Evolutionary conservation across 352 stramenopile genomes (phyloP).

Genomic region (Globisporangium parvum): DNA sequence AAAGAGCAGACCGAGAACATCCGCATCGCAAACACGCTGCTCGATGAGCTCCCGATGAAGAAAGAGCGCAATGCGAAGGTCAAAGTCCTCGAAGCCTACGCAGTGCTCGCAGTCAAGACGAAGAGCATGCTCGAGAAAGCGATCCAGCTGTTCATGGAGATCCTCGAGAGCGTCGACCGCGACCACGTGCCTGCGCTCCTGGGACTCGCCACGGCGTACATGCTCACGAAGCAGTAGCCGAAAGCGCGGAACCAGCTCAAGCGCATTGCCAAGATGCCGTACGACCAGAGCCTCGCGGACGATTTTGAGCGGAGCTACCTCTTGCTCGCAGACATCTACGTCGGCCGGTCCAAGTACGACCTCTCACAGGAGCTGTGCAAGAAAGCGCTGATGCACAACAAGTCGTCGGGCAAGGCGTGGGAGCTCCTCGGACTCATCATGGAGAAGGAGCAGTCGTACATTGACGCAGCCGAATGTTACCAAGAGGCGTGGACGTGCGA

Average conservation of each 20-base stretch:
- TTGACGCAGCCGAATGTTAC: slow-evolving; percentile 91
- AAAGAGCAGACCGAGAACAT: slow-evolving; percentile 87
- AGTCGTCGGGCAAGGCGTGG: slow-evolving; percentile 89
- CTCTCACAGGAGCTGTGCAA: slow-evolving; percentile 92
- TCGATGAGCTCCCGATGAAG: slow-evolving; percentile 75
- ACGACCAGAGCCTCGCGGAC: slow-evolving; percentile 81
- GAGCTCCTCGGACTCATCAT: slow-evolving; percentile 92
- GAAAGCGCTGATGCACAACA: slow-evolving; percentile 91
- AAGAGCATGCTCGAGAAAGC: slow-evolving; percentile 87
- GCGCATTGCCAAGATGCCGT: slow-evolving; percentile 92
- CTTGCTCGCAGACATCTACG: slow-evolving; percentile 91
- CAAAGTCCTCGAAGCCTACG: slow-evolving; percentile 85
- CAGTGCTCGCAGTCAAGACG: slow-evolving; percentile 66
- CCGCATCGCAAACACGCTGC: slow-evolving; percentile 79
- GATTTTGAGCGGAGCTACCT: slow-evolving; percentile 94
- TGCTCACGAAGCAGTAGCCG: slow-evolving; percentile 89
- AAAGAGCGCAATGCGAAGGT: slow-evolving; percentile 55
- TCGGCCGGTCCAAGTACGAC: slow-evolving; percentile 89
- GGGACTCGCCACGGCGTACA: slow-evolving; percentile 86
- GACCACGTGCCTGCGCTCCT: slow-evolving; percentile 91
- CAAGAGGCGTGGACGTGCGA: slow-evolving; percentile 84
- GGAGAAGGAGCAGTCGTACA: slow-evolving; percentile 93
- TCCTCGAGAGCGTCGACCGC: slow-evolving; percentile 79
- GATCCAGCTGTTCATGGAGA: slow-evolving; percentile 87
- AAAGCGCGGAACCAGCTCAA: slow-evolving; percentile 94